phyloP scores from a whole-genome alignment of 306 rosid genomes.

The Cicer chorassanicum region DNA sequence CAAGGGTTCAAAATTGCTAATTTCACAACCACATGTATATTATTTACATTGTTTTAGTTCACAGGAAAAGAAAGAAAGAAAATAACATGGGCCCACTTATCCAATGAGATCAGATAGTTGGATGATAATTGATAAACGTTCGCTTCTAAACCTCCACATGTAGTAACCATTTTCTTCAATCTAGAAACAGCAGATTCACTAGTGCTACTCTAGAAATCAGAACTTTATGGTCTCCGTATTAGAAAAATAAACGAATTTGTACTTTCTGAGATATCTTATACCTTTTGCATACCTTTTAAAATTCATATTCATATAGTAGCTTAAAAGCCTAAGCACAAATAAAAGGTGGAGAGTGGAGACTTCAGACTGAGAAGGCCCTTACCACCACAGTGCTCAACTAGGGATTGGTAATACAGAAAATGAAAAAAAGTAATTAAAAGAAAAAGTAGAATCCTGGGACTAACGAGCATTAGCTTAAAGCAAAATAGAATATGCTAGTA shows the following conservation, averaged over 20 bases:
- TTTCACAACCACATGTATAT: conserved; percentile 44
- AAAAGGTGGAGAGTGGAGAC: background rate
- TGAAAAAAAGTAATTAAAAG: background rate
- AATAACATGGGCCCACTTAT: conserved; percentile 54
- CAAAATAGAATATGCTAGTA: conserved; percentile 39
- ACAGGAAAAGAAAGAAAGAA: background rate
- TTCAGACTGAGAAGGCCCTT: background rate
- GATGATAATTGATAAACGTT: conserved; percentile 53
- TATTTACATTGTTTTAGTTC: conserved; percentile 8
- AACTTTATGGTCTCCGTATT: no score
- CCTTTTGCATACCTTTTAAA: conserved; percentile 30
- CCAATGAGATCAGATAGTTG: conserved; percentile 39
- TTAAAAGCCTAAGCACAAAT: background rate
- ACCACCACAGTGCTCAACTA: background rate
- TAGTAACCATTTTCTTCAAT: background rate
- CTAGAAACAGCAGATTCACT: no score
- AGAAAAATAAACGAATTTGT: background rate
- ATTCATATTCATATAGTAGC: background rate
- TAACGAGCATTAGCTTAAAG: conserved; percentile 28
- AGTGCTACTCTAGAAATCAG: no score
- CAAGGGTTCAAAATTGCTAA: conserved; percentile 48
- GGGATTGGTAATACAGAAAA: background rate
- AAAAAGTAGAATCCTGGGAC: conserved; percentile 28
- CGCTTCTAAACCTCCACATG: conserved; percentile 29
- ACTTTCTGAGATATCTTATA: background rate